A percentile compares a stretch with the other conserved stretches of the same genome.
Conservation (phyloP, 2,329 filamentous ascomycete genomes). For the Nigrospora oryzae region DNA sequence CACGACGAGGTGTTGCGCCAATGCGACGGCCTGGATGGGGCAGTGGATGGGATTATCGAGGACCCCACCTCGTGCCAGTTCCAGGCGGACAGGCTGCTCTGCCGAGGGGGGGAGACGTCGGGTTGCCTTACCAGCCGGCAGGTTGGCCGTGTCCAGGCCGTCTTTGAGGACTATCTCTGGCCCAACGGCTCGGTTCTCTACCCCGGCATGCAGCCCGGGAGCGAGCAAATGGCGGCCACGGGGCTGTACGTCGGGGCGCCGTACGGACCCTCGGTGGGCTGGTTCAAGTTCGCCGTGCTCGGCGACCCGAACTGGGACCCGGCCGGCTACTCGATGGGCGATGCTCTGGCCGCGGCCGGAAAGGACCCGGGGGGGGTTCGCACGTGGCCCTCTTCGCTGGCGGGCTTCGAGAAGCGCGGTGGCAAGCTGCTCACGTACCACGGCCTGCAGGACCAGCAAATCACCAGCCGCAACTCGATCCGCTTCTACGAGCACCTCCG, state of each 20-base stretch:
- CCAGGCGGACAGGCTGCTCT: slow-evolving; percentile 22
- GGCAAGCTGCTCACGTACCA: slow-evolving; percentile 30
- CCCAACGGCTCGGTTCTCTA: slow-evolving; percentile 35
- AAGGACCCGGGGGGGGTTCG: slow-evolving; percentile 11
- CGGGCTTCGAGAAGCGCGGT: slow-evolving; percentile 22
- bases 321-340: slow-evolving; percentile 21
- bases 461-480: slow-evolving; percentile 32
- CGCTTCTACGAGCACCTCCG: slow-evolving; percentile 37
- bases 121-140: slow-evolving; percentile 34
- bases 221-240: slow-evolving; percentile 28
- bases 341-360: slow-evolving; percentile 16
- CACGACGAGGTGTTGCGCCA: slow-evolving; percentile 25
- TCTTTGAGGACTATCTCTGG: slow-evolving; percentile 32
- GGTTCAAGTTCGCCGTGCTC: slow-evolving; percentile 37
- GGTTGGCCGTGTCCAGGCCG: slow-evolving; percentile 29
- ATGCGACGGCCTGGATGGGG: slow-evolving; percentile 31
- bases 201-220: slow-evolving; percentile 37
- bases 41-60: slow-evolving; percentile 29
- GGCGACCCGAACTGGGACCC: slow-evolving; percentile 32
- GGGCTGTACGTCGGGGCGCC: slow-evolving; percentile 27
- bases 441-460: slow-evolving; percentile 33
- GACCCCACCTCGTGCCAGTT: slow-evolving; percentile 28
- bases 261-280: slow-evolving; percentile 34
- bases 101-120: slow-evolving; percentile 16
- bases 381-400: slow-evolving; percentile 26